phyloP scores from a whole-genome alignment of 139 green algal species.

The Asterochloris erici region DNA sequence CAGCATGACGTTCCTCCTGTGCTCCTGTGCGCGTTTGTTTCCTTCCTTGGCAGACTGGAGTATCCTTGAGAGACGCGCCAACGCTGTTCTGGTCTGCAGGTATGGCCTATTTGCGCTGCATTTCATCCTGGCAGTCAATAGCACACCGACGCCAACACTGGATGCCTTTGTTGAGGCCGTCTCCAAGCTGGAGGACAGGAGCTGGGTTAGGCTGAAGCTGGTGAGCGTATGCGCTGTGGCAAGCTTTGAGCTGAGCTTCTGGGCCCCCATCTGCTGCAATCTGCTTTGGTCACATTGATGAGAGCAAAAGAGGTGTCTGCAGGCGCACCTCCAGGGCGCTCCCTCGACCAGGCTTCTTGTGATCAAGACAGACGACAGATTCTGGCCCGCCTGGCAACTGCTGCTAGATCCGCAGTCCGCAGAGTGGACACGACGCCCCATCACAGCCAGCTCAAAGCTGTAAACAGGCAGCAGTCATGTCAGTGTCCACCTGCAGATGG shows the following conservation, averaged over 20 bases:
- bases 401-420: background rate
- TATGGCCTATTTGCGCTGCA: conserved; percentile 88
- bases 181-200: conserved; percentile 45
- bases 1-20: too few species aligned
- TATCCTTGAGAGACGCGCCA: too few species aligned
- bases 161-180: conserved; percentile 65
- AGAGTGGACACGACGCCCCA: background rate
- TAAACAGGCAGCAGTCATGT: too few species aligned
- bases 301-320: too few species aligned
- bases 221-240: conserved; percentile 58
- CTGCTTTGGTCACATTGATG: too few species aligned
- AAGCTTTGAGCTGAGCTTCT: conserved; percentile 42
- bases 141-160: conserved; percentile 47
- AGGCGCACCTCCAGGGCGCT: background rate
- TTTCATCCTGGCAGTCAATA: conserved; percentile 78
- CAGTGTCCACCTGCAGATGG: too few species aligned
- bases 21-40: too few species aligned
- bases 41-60: too few species aligned
- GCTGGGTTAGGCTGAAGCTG: conserved; percentile 74
- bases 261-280: too few species aligned
- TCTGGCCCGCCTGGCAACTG: background rate
- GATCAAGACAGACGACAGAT: background rate
- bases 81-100: background rate
- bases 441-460: too few species aligned
- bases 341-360: background rate